Percentiles rank a stretch among this genome's conserved stretches.
These are phyloP conservation scores for Globisporangium emineosum DNA, from an alignment of 352 stramenopile species.

Conservation along the genomic window DNA sequence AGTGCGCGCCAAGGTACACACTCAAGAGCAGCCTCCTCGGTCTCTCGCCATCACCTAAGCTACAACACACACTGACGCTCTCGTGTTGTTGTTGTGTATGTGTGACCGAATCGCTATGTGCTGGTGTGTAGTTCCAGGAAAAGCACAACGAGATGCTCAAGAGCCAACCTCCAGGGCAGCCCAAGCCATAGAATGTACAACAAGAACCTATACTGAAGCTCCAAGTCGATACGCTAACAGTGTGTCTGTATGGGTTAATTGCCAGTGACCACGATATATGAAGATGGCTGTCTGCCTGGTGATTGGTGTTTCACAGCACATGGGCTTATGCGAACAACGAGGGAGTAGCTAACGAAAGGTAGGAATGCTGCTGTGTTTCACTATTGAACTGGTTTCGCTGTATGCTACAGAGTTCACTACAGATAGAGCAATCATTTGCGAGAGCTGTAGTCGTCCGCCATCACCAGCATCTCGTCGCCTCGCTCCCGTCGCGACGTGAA, in stretches of 20 bases:
- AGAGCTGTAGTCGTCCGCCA: constrained; percentile 30
- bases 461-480: constrained; percentile 25
- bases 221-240: no score
- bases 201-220: no score
- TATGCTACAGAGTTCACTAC: neutral
- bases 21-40: no score
- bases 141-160: constrained; percentile 40
- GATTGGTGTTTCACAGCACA: neutral
- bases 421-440: constrained; percentile 25
- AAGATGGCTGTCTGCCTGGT: neutral
- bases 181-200: constrained; percentile 10
- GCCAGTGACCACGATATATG: neutral
- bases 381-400: constrained; percentile 2
- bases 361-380: neutral
- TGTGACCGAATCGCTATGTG: neutral
- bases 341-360: neutral
- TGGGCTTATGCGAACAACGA: neutral
- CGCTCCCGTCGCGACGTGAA: constrained; percentile 35
- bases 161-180: neutral
- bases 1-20: constrained; percentile 73
- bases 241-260: no score
- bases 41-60: no score
- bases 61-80: neutral
- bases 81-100: neutral
- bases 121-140: constrained; percentile 38